Base-by-base conservation (phyloP, 805 yeast species). In the Scheffersomyces stipitis region DNA sequence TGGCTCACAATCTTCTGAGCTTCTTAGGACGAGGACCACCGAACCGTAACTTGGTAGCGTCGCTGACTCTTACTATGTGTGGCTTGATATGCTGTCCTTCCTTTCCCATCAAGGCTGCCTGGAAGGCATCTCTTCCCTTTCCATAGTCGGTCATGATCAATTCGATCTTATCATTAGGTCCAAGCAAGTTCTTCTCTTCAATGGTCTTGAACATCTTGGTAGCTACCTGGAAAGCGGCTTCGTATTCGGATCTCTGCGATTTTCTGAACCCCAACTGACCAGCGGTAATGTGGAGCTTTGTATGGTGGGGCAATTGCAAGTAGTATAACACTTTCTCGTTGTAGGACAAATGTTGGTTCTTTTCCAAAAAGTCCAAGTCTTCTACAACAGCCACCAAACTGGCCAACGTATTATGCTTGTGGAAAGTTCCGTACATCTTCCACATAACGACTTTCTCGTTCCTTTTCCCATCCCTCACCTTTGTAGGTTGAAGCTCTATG, bases 11-110 rank as follows among this genome's bases (percentile, higher is more conserved):
- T 67, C 95, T 81, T 71, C 96, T 83, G 40, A 73, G 73, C 59
- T 81, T 79, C 64, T 91, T 95, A 15, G 96, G 73, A 52, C 93
- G 79, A 31, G 78, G 83, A 72, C 98, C 98, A 72, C 99, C 99
- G 54, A 87, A 87, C 63, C 86, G 84, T 69, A 91, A 73, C 40
- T 77, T 77, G 4, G 99, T 88, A 46, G 75, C 73, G 54, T 91
- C 98, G 33, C 84, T 75, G 22, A 91, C 66, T 52, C 89, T 78
- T 23, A 76, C 74, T 26, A 93, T 75, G 37, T 76, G 70, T n/a
- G 75, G 73, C 55, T 87, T 76, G 27, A 93, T 69, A 22, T 69
- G 62, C 28, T 73, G 64, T 36, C 97, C 97, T 69, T 91, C 98
- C 57, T 85, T 86, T 50, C 97, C 96, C 51, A 78, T 78, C 46